Evolutionary conservation across 805 yeast species (phyloP), one percentile per base, ranked within the genome.

Genomic region (Saccharomycodes ludwigii): DNA sequence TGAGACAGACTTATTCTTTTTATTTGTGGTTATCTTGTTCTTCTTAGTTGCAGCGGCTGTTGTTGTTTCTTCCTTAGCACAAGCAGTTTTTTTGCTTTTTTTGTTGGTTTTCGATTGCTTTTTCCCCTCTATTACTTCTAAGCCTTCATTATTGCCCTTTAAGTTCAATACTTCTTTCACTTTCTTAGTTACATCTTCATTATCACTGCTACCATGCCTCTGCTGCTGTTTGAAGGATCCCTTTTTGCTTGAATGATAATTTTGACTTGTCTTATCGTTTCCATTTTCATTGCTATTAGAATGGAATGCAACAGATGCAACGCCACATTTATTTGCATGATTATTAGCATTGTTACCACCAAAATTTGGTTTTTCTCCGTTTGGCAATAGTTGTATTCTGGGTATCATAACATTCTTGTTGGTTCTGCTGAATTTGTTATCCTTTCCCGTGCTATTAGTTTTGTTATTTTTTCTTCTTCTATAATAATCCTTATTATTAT

Each of bases 361-460:
- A 40, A 52, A 51, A 40, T 50, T 41, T 13, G 58, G 56, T 29
- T 40, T 52, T 24, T 45, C 47, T 16, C 58, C 58, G 27, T 52
- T 51, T 6, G 56, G 56, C 15, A 52, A 35, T 4, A 38, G 31
- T 24, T 52, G 56, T 13, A 46, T 42, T 28, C 38, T 34, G n/a
- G 56, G 52, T 11, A 46, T 18, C n/a, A 26, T 32, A n/a, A 34
- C 21, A 11, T 37, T 37, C 3, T 25, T 27, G 4, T 30, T 14
- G 8, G 5, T 20, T 32, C 15, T 22, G 27, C 5, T 22, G 17
- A 15, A 15, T 14, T 15, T 26, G 11, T 17, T 11, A 13, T 18
- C 29, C 25, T 20, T 28, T 17, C 23, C 30, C 10, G 28, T 29
- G 14, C 21, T 32, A 9, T 20, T 33, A 27, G 20, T 28, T 28